These are phyloP conservation scores for Torulaspora gathmanii DNA, from an alignment of 805 yeast genomes.

Conservation along the genomic window DNA sequence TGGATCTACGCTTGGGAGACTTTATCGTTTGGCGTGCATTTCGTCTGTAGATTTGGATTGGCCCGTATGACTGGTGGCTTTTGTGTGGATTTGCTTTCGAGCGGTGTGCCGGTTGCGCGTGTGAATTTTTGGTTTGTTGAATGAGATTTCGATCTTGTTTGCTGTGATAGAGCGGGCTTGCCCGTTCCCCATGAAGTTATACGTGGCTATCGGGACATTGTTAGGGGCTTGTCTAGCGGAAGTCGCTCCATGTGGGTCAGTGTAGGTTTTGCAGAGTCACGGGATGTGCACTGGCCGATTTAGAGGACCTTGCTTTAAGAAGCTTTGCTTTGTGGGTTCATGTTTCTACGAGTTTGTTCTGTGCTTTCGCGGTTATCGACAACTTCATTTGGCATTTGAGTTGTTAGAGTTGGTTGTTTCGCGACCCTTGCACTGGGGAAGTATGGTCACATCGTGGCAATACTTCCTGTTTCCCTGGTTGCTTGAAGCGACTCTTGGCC, in stretches of 20 bases:
- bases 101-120: background rate
- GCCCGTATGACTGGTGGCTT: background rate
- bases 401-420: conserved; percentile 27
- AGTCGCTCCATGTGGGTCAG: background rate
- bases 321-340: conserved; percentile 7
- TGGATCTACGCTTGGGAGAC: conserved; percentile 11
- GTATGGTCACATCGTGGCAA: conserved; percentile 2
- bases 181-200: conserved; percentile 24
- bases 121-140: background rate
- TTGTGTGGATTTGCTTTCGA: background rate
- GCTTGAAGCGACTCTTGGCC: conserved; percentile 32
- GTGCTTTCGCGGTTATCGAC: background rate
- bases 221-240: background rate
- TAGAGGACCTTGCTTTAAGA: conserved; percentile 2
- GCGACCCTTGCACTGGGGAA: conserved; percentile 29
- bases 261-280: background rate
- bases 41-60: background rate
- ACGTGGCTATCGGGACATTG: background rate
- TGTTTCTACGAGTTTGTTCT: background rate
- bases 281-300: background rate
- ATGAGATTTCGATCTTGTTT: conserved; percentile 2
- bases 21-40: background rate
- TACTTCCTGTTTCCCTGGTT: conserved; percentile 11
- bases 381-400: conserved; percentile 12
- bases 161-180: conserved; percentile 35